Conservation (phyloP, 2,329 filamentous ascomycete species). For the Fusarium anguioides region DNA sequence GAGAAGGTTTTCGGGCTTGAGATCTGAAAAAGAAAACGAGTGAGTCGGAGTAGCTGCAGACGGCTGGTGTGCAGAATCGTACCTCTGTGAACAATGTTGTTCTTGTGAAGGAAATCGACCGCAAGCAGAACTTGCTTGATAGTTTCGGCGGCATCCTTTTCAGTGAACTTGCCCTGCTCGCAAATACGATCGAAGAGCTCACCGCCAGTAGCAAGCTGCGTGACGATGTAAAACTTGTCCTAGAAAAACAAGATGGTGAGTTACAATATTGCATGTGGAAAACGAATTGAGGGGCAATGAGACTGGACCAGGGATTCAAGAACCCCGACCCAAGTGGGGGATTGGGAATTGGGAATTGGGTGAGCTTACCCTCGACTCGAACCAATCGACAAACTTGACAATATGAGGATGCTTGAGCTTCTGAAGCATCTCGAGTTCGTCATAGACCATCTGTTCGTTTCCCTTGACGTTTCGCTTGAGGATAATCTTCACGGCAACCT, state of each 20-base stretch:
- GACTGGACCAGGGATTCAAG: neutral
- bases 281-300: conserved; percentile 2
- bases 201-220: conserved; percentile 92
- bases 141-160: conserved; percentile 96
- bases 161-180: conserved; percentile 97
- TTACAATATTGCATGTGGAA: neutral
- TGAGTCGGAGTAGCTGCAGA: conserved; percentile 5
- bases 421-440: conserved; percentile 95
- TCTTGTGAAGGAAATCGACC: conserved; percentile 92
- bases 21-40: conserved; percentile 67
- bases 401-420: conserved; percentile 93
- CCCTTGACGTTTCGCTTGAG: conserved; percentile 99
- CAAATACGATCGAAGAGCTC: conserved; percentile 98
- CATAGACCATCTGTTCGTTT: conserved; percentile 98
- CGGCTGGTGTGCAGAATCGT: conserved; percentile 34
- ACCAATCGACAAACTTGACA: conserved; percentile 98
- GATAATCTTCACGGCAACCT: conserved; percentile 98
- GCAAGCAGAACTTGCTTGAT: conserved; percentile 94
- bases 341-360: neutral
- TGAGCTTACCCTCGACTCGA: conserved; percentile 86
- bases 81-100: conserved; percentile 97
- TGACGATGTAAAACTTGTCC: conserved; percentile 99
- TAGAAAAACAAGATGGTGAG: conserved; percentile 51
- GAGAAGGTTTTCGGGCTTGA: conserved; percentile 97
- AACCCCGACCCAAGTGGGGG: conserved; percentile 2